Evolutionary conservation across 495 filamentous ascomycete species (phyloP).

Genomic region (Penicillium maclennaniae): DNA sequence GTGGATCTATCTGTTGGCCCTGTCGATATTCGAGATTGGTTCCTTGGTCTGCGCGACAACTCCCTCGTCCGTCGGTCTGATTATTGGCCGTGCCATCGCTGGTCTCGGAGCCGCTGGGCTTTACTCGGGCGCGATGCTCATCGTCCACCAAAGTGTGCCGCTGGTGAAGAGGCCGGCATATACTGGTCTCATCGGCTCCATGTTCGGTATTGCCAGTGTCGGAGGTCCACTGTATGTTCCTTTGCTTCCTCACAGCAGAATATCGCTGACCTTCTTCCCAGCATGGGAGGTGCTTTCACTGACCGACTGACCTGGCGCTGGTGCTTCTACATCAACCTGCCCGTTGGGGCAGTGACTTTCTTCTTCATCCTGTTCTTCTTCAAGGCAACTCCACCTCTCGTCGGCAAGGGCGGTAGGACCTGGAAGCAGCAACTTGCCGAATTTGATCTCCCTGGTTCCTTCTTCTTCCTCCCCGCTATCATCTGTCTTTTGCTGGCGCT

Average conservation of each 20-base stretch:
- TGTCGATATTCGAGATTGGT: constrained; percentile 81
- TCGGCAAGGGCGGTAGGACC: constrained; percentile 28
- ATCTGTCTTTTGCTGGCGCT: constrained; percentile 73
- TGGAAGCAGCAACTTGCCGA: constrained; percentile 47
- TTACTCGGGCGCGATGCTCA: constrained; percentile 77
- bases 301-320: constrained; percentile 58
- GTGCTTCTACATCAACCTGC: constrained; percentile 65
- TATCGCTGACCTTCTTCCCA: neutral
- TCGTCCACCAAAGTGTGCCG: constrained; percentile 72
- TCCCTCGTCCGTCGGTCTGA: constrained; percentile 68
- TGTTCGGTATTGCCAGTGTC: constrained; percentile 77
- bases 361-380: constrained; percentile 57
- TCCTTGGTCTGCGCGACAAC: constrained; percentile 78
- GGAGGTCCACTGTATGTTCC: constrained; percentile 61
- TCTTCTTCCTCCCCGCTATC: constrained; percentile 67
- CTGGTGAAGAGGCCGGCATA: constrained; percentile 67
- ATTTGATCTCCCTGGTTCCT: constrained; percentile 64
- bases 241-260: neutral
- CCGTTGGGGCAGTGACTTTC: constrained; percentile 63
- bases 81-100: constrained; percentile 80
- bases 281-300: constrained; percentile 57
- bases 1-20: constrained; percentile 64
- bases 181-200: constrained; percentile 68
- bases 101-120: constrained; percentile 82
- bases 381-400: constrained; percentile 48